Evolutionary conservation across 1,139 yeast genomes (phyloP), one percentile per base, ranked within the genome.

Genomic region (Taphrina confusa): DNA sequence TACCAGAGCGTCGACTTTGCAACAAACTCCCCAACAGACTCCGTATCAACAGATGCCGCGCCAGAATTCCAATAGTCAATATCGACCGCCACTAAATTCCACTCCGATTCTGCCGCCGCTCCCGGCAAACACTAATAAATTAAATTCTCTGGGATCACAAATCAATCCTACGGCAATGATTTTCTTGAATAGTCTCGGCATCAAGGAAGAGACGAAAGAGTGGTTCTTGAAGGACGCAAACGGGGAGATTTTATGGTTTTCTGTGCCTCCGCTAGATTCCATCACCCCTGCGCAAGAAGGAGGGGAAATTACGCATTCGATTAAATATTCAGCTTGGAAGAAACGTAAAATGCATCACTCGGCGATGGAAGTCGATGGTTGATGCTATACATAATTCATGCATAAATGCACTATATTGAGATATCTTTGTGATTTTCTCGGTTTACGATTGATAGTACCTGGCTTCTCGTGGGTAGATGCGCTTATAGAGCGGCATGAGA

Each of bases 401-500:
- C 9, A 30, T 9, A 30, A 12, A 30, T 9, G 33, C 12, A 12
- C 9, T 30, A 12, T 30, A 9, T 30, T 30, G 33, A 30, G 11
- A 30, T 12, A 30, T 30, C 9, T 30, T 30, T 30, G 33, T 30
- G 11, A 9, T 9, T 30, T 12, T 30, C 33, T 30, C 33, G n/a
- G 40, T 6, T 25, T 39, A 47, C 12, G 52, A 31, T 20, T 18
- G 52, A 22, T 47, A 47, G 42, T 47, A 47, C 18, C 18, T 22
- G 12, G 58, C 58, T 25, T 44, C 51, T 6, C 58, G 40, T n/a
- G 61, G 64, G 45, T 59, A 94, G 63, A 86, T 85, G 69, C 98
- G 83, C 75, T 88, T 91, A 76, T 87, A 92, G 68, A 94, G 75
- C 46, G 96, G 85, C 97, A 94, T 89, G 31, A 91, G 97, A 46